Conservation (phyloP, 768 basidiomycete genomes). For the Pseudohyphozyma bogoriensis region DNA sequence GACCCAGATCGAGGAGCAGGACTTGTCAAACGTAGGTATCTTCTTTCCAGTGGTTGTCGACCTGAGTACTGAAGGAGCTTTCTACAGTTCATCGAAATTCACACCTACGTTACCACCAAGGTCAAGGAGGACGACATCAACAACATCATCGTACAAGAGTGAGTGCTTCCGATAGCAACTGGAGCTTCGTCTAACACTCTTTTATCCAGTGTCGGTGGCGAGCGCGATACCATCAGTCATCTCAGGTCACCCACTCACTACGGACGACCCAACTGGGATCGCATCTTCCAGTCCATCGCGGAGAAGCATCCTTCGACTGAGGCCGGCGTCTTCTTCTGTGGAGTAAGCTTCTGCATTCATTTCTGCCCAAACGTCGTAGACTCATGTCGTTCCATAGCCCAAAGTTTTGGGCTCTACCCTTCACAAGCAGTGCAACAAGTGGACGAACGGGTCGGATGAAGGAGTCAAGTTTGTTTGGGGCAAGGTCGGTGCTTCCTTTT, state of each 20-base stretch:
- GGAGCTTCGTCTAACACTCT: not conserved
- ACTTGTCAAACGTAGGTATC: slow-evolving; percentile 49
- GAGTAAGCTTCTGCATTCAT: slow-evolving; percentile 50
- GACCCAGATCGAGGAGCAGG: slow-evolving; percentile 90
- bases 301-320: slow-evolving; percentile 82
- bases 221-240: slow-evolving; percentile 81
- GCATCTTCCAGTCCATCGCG: slow-evolving; percentile 49
- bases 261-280: slow-evolving; percentile 31
- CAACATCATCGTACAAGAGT: slow-evolving; percentile 64
- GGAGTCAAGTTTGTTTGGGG: slow-evolving; percentile 79
- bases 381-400: slow-evolving; percentile 2
- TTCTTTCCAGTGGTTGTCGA: not conserved
- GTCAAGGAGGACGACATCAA: slow-evolving; percentile 87
- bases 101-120: slow-evolving; percentile 78
- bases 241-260: slow-evolving; percentile 83
- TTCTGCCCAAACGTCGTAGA: slow-evolving; percentile 30
- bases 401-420: slow-evolving; percentile 39
- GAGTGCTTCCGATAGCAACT: not conserved
- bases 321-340: slow-evolving; percentile 61
- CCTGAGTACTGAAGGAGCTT: not conserved
- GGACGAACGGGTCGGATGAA: slow-evolving; percentile 57
- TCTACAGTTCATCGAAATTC: slow-evolving; percentile 53
- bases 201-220: slow-evolving; percentile 70
- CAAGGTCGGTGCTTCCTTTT: slow-evolving; percentile 44
- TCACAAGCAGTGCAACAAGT: slow-evolving; percentile 73